Evolutionary conservation across 352 stramenopile genomes (phyloP), one percentile per base, ranked within the genome.

Genomic region (Thraustotheca clavata): DNA sequence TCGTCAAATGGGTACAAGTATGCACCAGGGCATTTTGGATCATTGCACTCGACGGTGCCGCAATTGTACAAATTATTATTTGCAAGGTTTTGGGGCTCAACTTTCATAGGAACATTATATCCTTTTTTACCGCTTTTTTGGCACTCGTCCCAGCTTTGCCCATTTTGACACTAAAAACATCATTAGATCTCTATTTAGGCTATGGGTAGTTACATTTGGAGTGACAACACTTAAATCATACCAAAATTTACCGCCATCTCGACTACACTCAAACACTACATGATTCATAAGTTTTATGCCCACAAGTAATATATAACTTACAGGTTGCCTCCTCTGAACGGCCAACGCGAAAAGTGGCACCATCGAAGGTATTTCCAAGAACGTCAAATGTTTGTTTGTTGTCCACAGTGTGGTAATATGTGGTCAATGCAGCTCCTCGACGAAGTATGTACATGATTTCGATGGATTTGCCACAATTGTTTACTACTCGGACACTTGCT

Each of bases 61-160:
- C 43, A 77, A 31, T 52, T 52, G 43, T 52, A 52, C 1, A 46
- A 27, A 34, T 35, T 22, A 14, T 54, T 60, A 29, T 65, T 54
- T 7, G 32, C 29, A 20, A 38, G 39, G 18, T 65, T 46, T 5
- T 60, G 40, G 50, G 78, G 79, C 3, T 62, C 73, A 67, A 89
- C 84, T 24, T 71, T 69, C 70, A 89, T 74, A 24, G 77, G 62
- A 31, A 86, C 71, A 46, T 89, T 89, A 71, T 75, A 89, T 49
- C 79, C 79, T 16, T 69, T 74, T 48, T 85, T 85, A 60, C 76
- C 71, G 2, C 76, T 81, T 0, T 55, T 24, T 55, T 74, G 74
- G 66, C 79, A 89, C 8, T 80, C 69, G 3, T 49, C 70, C 41
- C 76, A 78, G 60, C 75, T 87, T 32, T 60, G 72, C 62, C 79